These are phyloP conservation scores for Plasmodium relictum DNA, from an alignment of 169 alveolate species.

Conservation along the genomic window DNA sequence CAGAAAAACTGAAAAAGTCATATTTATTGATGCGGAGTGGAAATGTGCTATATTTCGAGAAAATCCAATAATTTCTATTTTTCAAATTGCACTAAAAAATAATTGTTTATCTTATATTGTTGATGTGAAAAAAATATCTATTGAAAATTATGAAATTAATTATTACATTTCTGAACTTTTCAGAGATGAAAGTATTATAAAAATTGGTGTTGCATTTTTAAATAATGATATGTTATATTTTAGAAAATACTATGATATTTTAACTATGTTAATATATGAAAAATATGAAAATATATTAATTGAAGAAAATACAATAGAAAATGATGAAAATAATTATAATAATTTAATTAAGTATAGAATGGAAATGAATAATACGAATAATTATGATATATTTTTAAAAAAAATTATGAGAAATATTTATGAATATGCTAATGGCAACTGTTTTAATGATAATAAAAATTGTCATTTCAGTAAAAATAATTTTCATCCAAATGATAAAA, in stretches of 20 bases:
- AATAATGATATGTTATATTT: constrained; percentile 58
- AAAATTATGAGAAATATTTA: constrained; percentile 16
- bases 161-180: constrained; percentile 57
- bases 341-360: neutral
- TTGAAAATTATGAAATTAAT: constrained; percentile 58
- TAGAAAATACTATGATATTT: constrained; percentile 56
- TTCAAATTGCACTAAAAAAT: constrained; percentile 60
- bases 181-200: constrained; percentile 55
- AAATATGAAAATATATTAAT: constrained; percentile 38
- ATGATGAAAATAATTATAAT: neutral
- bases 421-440: neutral
- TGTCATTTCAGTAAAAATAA: neutral
- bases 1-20: constrained; percentile 41
- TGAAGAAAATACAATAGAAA: neutral
- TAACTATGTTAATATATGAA: constrained; percentile 21
- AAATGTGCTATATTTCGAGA: constrained; percentile 59
- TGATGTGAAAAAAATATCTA: constrained; percentile 42
- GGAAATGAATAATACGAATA: neutral
- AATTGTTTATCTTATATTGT: constrained; percentile 23
- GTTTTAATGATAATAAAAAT: neutral
- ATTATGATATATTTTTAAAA: constrained; percentile 9
- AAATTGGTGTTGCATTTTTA: constrained; percentile 71
- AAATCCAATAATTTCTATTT: constrained; percentile 43
- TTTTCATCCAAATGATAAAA: neutral
- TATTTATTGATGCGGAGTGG: constrained; percentile 73